These are phyloP conservation scores for Camelina sativa DNA, from an alignment of 345 rosid species.

Conservation along the genomic window DNA sequence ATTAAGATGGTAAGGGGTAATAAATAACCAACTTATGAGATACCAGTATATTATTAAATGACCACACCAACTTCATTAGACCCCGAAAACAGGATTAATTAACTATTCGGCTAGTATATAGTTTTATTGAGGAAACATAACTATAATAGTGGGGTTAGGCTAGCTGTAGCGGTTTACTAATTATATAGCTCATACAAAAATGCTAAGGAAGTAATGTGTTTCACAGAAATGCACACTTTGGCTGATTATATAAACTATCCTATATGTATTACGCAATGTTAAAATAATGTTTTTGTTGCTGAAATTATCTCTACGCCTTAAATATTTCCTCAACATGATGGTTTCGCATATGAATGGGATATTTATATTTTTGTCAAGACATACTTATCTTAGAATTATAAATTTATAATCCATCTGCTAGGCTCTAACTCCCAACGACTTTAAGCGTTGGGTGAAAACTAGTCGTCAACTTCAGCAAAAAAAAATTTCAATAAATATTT, in stretches of 20 bases:
- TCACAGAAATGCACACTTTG: constrained; percentile 10
- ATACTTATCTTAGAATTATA: background rate
- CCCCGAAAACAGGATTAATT: constrained; percentile 9
- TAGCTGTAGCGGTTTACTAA: constrained; percentile 10
- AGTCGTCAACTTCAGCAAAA: constrained; percentile 9
- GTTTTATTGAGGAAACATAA: constrained; percentile 24
- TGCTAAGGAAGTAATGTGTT: constrained; percentile 16
- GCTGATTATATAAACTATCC: constrained; percentile 26
- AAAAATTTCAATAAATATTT: background rate
- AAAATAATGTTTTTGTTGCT: background rate
- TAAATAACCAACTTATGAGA: constrained; percentile 1
- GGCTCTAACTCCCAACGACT: constrained; percentile 33
- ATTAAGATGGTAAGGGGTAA: background rate
- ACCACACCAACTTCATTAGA: constrained; percentile 36
- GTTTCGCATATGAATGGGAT: background rate
- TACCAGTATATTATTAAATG: constrained; percentile 29
- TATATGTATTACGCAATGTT: constrained; percentile 1
- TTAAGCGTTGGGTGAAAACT: background rate
- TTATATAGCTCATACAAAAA: constrained; percentile 11
- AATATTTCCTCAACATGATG: background rate
- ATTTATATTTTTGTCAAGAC: background rate
- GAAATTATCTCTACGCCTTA: background rate
- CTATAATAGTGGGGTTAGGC: constrained; percentile 1
- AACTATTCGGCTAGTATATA: background rate
- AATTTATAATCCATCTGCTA: background rate